These are phyloP conservation scores for Rachicladosporium sp. DNA, from an alignment of 2,329 filamentous ascomycete genomes.

Conservation along the genomic window DNA sequence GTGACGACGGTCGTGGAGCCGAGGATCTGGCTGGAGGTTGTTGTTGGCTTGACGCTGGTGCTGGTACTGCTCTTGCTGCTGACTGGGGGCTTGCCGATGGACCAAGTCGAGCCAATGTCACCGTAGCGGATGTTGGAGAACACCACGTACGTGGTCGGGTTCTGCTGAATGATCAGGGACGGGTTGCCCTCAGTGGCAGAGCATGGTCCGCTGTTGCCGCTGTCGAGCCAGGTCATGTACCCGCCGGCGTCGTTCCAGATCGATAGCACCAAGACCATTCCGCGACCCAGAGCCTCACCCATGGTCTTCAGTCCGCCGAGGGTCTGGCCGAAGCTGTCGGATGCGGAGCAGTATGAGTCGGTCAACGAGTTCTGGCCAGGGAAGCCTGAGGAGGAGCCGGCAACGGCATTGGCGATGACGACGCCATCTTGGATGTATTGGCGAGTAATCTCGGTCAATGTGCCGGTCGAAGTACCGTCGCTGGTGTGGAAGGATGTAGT, in stretches of 20 bases:
- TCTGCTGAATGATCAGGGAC: slow-evolving; percentile 29
- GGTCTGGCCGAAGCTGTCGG: neutral
- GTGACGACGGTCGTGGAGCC: neutral
- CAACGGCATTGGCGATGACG: slow-evolving; percentile 43
- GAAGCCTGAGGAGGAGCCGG: neutral
- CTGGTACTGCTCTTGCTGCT: neutral
- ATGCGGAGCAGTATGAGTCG: slow-evolving; percentile 3
- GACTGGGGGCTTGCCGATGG: neutral
- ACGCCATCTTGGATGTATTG: slow-evolving; percentile 52
- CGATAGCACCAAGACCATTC: slow-evolving; percentile 52
- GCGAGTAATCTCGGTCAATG: slow-evolving; percentile 47
- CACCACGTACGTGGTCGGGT: slow-evolving; percentile 36
- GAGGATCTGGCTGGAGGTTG: neutral
- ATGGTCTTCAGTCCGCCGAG: slow-evolving; percentile 42
- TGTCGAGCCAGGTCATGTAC: slow-evolving; percentile 64
- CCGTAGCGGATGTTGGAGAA: slow-evolving; percentile 49
- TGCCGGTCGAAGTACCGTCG: slow-evolving; percentile 36
- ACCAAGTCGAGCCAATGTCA: slow-evolving; percentile 43
- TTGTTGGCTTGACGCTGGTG: neutral
- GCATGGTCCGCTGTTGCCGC: slow-evolving; percentile 41
- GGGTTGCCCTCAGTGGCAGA: slow-evolving; percentile 42
- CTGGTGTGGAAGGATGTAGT: slow-evolving; percentile 51
- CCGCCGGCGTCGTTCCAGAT: slow-evolving; percentile 53
- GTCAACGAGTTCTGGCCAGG: slow-evolving; percentile 1
- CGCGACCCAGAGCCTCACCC: slow-evolving; percentile 39